Evolutionary conservation across 164 flowering plant genomes (phyloP).

Genomic region (Vitis amurensis): DNA sequence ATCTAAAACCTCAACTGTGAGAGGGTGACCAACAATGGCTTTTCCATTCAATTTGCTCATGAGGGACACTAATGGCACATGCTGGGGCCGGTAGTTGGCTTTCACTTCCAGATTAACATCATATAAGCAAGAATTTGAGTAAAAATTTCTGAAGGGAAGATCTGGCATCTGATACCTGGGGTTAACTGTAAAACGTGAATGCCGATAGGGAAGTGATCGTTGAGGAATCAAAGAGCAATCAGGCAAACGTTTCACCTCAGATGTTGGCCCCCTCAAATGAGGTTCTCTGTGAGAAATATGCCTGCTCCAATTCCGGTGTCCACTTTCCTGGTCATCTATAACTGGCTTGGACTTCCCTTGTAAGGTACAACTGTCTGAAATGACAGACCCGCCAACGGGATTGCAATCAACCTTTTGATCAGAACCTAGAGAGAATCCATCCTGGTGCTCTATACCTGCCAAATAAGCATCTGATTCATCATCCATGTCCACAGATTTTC

Average conservation of each 20-base stretch:
- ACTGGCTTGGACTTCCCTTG: conserved; percentile 12
- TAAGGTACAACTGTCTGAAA: conserved; percentile 16
- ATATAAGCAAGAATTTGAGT: conserved; percentile 31
- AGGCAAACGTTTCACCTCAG: conserved; percentile 15
- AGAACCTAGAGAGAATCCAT: conserved; percentile 26
- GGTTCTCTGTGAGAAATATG: conserved; percentile 19
- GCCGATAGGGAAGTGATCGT: conserved; percentile 45
- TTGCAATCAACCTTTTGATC: conserved; percentile 21
- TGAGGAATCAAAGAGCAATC: conserved; percentile 26
- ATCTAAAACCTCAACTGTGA: conserved; percentile 57
- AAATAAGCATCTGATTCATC: conserved; percentile 30
- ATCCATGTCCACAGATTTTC: conserved; percentile 28
- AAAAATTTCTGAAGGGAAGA: conserved; percentile 20
- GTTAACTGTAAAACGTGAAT: conserved; percentile 44
- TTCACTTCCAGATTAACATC: conserved; percentile 67
- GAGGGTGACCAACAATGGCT: conserved; percentile 81
- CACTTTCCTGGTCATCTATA: conserved; percentile 25
- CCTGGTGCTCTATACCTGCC: conserved; percentile 25
- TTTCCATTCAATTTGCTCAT: conserved; percentile 80
- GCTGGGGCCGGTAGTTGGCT: conserved; percentile 50
- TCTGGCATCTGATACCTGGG: conserved; percentile 42
- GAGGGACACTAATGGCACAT: conserved; percentile 79
- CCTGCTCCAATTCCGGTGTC: conserved; percentile 27
- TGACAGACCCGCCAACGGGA: conserved; percentile 13
- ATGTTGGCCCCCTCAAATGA: conserved; percentile 13